Base-by-base conservation (phyloP, 148 eudicot genomes). In the Arctostaphylos glauca region DNA sequence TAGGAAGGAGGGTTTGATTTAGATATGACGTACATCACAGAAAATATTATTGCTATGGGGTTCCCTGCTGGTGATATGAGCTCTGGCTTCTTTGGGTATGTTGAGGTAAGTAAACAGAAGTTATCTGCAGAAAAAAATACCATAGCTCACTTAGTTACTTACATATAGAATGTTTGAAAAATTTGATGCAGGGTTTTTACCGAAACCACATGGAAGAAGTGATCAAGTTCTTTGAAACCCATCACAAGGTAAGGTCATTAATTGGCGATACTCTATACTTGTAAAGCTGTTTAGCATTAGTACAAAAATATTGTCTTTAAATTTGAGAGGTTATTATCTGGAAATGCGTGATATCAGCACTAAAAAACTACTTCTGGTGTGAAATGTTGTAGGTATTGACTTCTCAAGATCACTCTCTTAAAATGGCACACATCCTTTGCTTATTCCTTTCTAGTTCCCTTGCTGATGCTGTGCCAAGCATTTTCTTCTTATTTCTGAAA, bases 161-260 rank as follows among this genome's bases (percentile, higher is more conserved):
- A 18, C 21, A 14, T 43, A 4, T 72, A 50, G 58, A 66, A 58
- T 43, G 9, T 49, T 53, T 80, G 70, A 43, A 77, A 67, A 50
- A 43, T 84, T 31, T 82, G 77, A 67, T 93, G 89, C 88, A 96
- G 99, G 99, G 98, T 47, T 87, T 94, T 52, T 96, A 96, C 83
- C 91, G 99, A 60, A 96, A 96, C 85, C 99, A 96, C 85, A 96
- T 96, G 98, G 99, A 96, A 87, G 99, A 96, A 90, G 99, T 96
- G 43, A 93, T 96, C 78, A 88, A 87, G 85, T 96, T 94, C 86
- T 91, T 96, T 80, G 99, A 96, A 86, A 93, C 95, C 76, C 93
- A 90, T 81, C 99, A 96, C 90, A 93, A 93, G 99, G 99, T 96
- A 88, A 86, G 84, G 43, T 4, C 49, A 50, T 46, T 52, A 31